Evolutionary conservation across 768 basidiomycete species (phyloP).

Genomic region (Boletus rex-veris): DNA sequence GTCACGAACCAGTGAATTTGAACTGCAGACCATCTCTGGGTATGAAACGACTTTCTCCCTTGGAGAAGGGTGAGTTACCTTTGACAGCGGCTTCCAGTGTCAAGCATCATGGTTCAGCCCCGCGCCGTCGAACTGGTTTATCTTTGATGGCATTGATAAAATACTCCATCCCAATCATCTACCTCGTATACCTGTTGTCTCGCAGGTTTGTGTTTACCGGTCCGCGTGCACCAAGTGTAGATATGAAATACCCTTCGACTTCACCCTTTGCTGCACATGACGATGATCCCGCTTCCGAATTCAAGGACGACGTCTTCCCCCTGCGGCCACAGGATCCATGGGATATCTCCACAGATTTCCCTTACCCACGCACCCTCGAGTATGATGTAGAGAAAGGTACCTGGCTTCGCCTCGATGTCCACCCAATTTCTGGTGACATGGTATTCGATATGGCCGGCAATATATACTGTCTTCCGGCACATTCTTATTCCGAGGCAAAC

Average conservation of each 20-base stretch:
- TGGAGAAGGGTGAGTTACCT: conserved; percentile 21
- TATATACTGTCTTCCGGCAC: conserved; percentile 62
- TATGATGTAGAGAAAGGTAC: conserved; percentile 74
- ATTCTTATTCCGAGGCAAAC: conserved; percentile 33
- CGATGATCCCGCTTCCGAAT: conserved; percentile 39
- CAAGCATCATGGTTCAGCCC: not conserved
- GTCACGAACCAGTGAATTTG: not conserved
- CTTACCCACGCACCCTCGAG: conserved; percentile 59
- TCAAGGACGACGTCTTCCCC: conserved; percentile 59
- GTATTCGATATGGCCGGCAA: conserved; percentile 76
- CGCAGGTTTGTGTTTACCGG: conserved; percentile 1
- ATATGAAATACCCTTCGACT: conserved; percentile 1
- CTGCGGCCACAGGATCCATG: conserved; percentile 51
- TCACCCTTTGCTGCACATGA: conserved; percentile 5
- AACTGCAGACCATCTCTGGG: conserved; percentile 6
- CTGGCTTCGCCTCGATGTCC: conserved; percentile 72
- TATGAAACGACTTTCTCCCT: conserved; percentile 9
- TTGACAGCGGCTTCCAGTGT: conserved; percentile 1
- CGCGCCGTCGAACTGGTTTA: not conserved
- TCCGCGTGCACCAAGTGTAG: not conserved
- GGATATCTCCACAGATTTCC: conserved; percentile 76
- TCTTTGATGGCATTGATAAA: conserved; percentile 15
- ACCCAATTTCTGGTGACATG: conserved; percentile 65
- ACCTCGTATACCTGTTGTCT: conserved; percentile 18
- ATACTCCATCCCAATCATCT: conserved; percentile 17